Evolutionary conservation across 2,329 filamentous ascomycete genomes (phyloP).

Genomic region (Paecilomyces niveus): DNA sequence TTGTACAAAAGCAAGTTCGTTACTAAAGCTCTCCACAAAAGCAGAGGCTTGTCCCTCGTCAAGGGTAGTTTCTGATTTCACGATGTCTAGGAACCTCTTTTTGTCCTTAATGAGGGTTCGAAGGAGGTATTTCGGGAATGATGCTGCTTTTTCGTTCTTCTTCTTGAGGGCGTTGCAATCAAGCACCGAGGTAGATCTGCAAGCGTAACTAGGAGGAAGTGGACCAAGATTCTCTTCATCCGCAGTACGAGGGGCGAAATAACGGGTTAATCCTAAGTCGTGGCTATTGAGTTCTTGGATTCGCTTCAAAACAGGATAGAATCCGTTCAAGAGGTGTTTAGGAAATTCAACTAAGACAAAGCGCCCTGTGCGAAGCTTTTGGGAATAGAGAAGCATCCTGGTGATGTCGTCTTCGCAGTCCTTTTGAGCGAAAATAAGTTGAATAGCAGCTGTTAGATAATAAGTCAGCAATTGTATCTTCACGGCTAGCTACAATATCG

Average conservation of each 20-base stretch:
- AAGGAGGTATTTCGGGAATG: not conserved
- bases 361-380: constrained; percentile 5
- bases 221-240: constrained; percentile 2
- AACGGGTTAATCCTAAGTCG: constrained; percentile 12
- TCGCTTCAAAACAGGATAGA: constrained; percentile 10
- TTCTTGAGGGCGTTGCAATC: not conserved
- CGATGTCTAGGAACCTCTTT: constrained; percentile 2
- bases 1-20: constrained; percentile 17
- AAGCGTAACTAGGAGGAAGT: constrained; percentile 4
- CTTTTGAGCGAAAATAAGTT: constrained; percentile 13
- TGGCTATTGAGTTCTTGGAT: constrained; percentile 7
- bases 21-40: constrained; percentile 12
- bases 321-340: constrained; percentile 10
- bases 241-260: constrained; percentile 11
- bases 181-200: not conserved
- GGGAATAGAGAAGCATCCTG: constrained; percentile 9
- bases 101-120: constrained; percentile 1
- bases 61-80: constrained; percentile 11
- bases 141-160: not conserved
- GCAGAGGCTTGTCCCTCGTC: constrained; percentile 15
- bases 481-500: not conserved
- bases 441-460: constrained; percentile 8
- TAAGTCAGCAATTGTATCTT: not conserved
- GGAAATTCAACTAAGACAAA: constrained; percentile 16
- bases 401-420: constrained; percentile 12